Conservation (phyloP, 1,284 basidiomycete species). For the Apiotrichum sp. region DNA sequence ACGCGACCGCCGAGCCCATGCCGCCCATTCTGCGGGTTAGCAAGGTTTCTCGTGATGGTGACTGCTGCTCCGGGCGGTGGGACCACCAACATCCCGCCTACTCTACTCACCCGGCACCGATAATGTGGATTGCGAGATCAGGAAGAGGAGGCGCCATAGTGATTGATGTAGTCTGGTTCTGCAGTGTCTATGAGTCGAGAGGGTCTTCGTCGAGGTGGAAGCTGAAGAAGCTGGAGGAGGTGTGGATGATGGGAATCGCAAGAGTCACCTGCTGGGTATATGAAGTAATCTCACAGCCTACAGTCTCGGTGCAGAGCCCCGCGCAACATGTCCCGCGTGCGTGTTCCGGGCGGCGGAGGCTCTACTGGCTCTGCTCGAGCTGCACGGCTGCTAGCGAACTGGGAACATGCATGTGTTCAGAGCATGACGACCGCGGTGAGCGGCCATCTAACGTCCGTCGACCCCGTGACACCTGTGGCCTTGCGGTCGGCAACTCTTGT, state of each 20-base stretch:
- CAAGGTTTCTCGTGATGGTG: neutral
- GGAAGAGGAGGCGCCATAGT: constrained; percentile 8
- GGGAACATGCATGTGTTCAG: neutral
- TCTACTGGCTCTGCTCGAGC: too few relatives aligned
- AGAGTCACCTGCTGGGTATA: constrained; percentile 1
- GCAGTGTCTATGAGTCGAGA: neutral
- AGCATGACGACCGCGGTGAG: neutral
- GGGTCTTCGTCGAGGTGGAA: neutral
- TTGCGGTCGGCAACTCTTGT: too few relatives aligned
- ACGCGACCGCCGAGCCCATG: constrained; percentile 31
- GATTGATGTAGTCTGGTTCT: neutral
- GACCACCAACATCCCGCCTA: neutral
- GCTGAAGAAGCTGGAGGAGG: neutral
- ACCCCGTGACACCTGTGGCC: neutral
- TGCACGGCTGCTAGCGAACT: too few relatives aligned
- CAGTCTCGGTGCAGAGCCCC: too few relatives aligned
- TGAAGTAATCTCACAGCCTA: neutral
- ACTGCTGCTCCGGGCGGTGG: too few relatives aligned
- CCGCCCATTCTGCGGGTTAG: constrained; percentile 31
- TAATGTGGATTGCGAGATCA: constrained; percentile 16
- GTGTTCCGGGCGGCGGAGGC: too few relatives aligned
- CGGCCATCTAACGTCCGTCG: neutral
- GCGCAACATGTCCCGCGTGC: too few relatives aligned
- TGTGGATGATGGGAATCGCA: neutral
- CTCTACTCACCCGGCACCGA: constrained; percentile 14